Percentiles rank a stretch among this genome's conserved stretches.
Evolutionary conservation across 1,284 basidiomycete genomes (phyloP).

Genomic region (Trichosporon sp.): DNA sequence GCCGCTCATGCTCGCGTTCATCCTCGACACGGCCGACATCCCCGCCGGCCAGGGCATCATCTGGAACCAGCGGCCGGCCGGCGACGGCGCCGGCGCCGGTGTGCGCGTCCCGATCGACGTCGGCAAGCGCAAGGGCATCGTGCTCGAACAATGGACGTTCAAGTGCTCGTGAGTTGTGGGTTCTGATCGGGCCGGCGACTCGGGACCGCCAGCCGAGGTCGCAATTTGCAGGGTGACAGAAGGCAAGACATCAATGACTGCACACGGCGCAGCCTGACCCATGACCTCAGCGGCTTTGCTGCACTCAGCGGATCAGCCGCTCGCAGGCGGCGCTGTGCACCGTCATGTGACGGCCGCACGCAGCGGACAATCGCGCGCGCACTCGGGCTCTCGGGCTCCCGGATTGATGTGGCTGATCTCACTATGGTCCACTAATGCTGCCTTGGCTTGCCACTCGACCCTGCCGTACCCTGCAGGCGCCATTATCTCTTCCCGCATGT

Average conservation of each 20-base stretch:
- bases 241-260: background rate
- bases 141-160: slow-evolving; percentile 48
- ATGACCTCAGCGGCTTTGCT: background rate
- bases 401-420: background rate
- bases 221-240: background rate
- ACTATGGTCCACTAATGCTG: background rate
- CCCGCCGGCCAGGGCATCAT: slow-evolving; percentile 39
- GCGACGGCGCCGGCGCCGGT: slow-evolving; percentile 6
- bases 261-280: background rate
- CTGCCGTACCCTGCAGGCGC: background rate
- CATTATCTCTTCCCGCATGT: slow-evolving; percentile 11
- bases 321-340: background rate
- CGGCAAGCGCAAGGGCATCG: slow-evolving; percentile 34
- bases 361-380: background rate
- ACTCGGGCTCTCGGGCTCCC: background rate
- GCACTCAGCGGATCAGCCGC: background rate
- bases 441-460: background rate
- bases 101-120: slow-evolving; percentile 34
- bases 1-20: slow-evolving; percentile 46
- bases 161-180: slow-evolving; percentile 31
- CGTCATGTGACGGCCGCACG: background rate
- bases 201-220: background rate
- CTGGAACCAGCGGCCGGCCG: slow-evolving; percentile 29
- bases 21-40: slow-evolving; percentile 45
- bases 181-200: background rate